Base-by-base conservation (phyloP, 2,329 filamentous ascomycete genomes). In the Aureobasidium leucospermi region DNA sequence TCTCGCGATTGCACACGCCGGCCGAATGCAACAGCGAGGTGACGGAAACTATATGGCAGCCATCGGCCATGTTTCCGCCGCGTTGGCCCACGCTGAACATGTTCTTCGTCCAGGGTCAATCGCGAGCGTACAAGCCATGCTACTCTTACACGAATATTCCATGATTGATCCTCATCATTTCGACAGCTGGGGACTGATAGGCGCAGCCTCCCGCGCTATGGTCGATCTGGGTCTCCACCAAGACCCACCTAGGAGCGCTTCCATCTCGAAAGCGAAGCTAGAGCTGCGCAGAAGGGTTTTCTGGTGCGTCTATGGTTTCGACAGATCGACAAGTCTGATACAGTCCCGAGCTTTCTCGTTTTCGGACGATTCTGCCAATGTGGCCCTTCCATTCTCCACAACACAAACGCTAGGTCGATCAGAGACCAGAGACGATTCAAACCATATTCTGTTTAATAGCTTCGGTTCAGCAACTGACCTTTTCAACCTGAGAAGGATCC, bases 201-300 rank as follows among this genome's bases (percentile, higher is more conserved):
- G 93, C 6, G 92, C 94, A 70, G 92, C 93, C 6, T 89, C 89
- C 42, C 85, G 93, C 60, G 89, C 91, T 6, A 85, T 93, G 68
- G 83, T 96, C 23, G 94, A 99, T 74, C 76, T 96, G 32, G 94
- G 94, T 7, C 85, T 95, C 60, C 94, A 97, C 72, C 93, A 96
- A 74, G 93, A 97, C 65, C 90, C 91, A 3, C 87, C 89, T 0
- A 80, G 82, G 60, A 85, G 87, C 63, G 81, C 87, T 15, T 76
- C 84, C 31, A 81, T 86, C 10, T 85, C 90, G 60, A 86, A 85
- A 65, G 77, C 82, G 2, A 83, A 85, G 47, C 76, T 96, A 11
- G 89, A 96, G 65, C 79, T 90, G 62, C 84, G 93, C 56, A 84
- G 93, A 55, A 85, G 87, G 65, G 87, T 95, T 1, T 97, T 96